A percentile compares a stretch with the other conserved stretches of the same genome.
phyloP scores from a whole-genome alignment of 345 rosid genomes.

The Moricandia arvensis region DNA sequence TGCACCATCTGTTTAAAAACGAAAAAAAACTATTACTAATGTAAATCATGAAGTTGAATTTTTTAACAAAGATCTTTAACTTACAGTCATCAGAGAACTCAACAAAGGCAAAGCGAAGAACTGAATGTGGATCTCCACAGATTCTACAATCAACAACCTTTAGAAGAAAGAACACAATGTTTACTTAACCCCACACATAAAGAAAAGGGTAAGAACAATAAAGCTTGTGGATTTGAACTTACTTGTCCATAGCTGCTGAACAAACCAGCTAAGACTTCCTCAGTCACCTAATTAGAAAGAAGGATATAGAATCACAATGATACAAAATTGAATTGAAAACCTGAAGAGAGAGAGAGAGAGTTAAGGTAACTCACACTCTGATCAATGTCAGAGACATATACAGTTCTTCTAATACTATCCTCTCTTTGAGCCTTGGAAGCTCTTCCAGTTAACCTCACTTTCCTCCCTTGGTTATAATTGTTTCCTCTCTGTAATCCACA shows the following conservation, averaged over 20 bases:
- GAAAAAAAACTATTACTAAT: constrained; percentile 5
- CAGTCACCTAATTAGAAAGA: constrained; percentile 56
- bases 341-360: neutral
- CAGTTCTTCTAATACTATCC: constrained; percentile 48
- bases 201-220: neutral
- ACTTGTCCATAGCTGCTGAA: constrained; percentile 76
- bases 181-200: neutral
- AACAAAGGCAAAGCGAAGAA: constrained; percentile 89
- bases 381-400: constrained; percentile 40
- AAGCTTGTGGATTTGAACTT: constrained; percentile 29
- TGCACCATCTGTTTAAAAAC: constrained; percentile 61
- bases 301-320: neutral
- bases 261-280: constrained; percentile 76
- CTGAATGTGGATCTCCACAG: constrained; percentile 89
- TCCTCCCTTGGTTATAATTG: constrained; percentile 57
- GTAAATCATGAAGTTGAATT: constrained; percentile 6
- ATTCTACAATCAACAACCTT: constrained; percentile 96
- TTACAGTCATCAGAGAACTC: constrained; percentile 86
- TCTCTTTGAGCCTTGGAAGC: constrained; percentile 48
- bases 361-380: constrained; percentile 32
- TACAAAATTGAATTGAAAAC: neutral
- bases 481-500: constrained; percentile 54
- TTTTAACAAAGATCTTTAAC: constrained; percentile 26
- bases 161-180: constrained; percentile 20
- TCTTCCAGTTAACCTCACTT: constrained; percentile 55